Percentiles rank a stretch among this genome's conserved stretches.
Evolutionary conservation across 176 grass and related monocot genomes (phyloP).

Genomic region (Raddia guianensis): DNA sequence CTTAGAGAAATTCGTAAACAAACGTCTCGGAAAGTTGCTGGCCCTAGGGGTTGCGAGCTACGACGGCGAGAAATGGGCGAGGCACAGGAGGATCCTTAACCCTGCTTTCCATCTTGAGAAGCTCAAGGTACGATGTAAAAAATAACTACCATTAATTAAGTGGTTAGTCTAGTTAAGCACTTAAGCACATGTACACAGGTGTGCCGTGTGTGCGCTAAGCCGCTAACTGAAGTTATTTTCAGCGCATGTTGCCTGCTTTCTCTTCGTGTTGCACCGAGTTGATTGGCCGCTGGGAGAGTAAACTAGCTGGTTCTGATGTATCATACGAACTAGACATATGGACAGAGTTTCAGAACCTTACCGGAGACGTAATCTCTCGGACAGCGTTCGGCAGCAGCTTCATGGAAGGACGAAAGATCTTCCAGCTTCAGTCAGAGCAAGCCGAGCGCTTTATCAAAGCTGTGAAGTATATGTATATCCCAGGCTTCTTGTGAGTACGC

Average conservation of each 20-base stretch:
- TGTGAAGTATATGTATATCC: slow-evolving; percentile 49
- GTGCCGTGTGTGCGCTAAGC: neutral
- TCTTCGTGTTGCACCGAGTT: slow-evolving; percentile 52
- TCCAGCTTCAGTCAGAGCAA: slow-evolving; percentile 71
- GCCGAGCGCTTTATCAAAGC: slow-evolving; percentile 37
- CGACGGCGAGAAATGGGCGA: slow-evolving; percentile 81
- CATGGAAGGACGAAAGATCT: slow-evolving; percentile 69
- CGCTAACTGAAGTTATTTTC: slow-evolving; percentile 19
- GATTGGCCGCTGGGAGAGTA: slow-evolving; percentile 52
- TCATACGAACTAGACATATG: slow-evolving; percentile 59
- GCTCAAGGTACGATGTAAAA: slow-evolving; percentile 52
- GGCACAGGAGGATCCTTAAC: slow-evolving; percentile 70
- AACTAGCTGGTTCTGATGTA: neutral
- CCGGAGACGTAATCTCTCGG: slow-evolving; percentile 76
- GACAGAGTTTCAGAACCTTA: slow-evolving; percentile 65
- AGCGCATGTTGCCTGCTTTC: slow-evolving; percentile 69
- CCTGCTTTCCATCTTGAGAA: slow-evolving; percentile 80
- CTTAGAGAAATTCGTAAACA: slow-evolving; percentile 38
- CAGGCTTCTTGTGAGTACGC: slow-evolving; percentile 54
- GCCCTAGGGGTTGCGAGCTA: slow-evolving; percentile 49
- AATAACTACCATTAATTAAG: neutral
- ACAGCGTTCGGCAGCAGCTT: slow-evolving; percentile 76
- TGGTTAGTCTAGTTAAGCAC: neutral
- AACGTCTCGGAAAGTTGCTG: slow-evolving; percentile 31
- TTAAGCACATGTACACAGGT: neutral